Base-by-base conservation (phyloP, 2,329 filamentous ascomycete species). In the Aspergillus awamori region DNA sequence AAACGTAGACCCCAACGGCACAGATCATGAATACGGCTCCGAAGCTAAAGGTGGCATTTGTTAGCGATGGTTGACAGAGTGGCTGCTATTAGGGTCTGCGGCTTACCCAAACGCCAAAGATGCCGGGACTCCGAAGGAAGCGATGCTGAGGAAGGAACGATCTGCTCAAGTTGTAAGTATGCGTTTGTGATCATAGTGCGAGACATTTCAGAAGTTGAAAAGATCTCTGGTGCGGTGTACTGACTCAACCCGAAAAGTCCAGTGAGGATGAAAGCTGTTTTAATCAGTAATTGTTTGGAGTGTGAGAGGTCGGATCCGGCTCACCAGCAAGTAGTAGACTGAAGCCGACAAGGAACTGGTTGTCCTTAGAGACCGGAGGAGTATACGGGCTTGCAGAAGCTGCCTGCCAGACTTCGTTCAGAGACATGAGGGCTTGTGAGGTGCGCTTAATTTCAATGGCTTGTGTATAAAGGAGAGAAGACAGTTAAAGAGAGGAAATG, bases 21-120 rank as follows among this genome's bases (percentile, higher is more conserved):
- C 95, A 99, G 81, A 99, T 98, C 90, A 97, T 97, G 81, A 95
- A 97, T 49, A 99, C 93, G 54, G 94, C 89, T 70, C 95, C 95
- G 78, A 97, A 91, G 54, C 94, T 97, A 73, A 26, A 65, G 43
- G 63, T 33, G 60, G 47, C 10, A 36, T 20, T 36, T 36, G 56
- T 66, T 61, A 69, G 45, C 63, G 48, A 51, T 20, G 39, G 17
- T 47, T 45, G 47, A 48, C 26, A 48, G 38, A 52, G 45, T 24
- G 57, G 60, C 53, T 53, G 43, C 52, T 5, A 11, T 36, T 36
- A 15, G 8, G n/a, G 53, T 39, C 22, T 61, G 33, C 13, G 48
- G 73, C 91, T 73, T 88, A 98, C 94, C 91, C 94, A 81, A 97
- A 87, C 65, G 93, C 90, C 70, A 96, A 76, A 63, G 94, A 96